phyloP scores from a whole-genome alignment of 1,139 yeast genomes.

The Geotrichum restrictum region DNA sequence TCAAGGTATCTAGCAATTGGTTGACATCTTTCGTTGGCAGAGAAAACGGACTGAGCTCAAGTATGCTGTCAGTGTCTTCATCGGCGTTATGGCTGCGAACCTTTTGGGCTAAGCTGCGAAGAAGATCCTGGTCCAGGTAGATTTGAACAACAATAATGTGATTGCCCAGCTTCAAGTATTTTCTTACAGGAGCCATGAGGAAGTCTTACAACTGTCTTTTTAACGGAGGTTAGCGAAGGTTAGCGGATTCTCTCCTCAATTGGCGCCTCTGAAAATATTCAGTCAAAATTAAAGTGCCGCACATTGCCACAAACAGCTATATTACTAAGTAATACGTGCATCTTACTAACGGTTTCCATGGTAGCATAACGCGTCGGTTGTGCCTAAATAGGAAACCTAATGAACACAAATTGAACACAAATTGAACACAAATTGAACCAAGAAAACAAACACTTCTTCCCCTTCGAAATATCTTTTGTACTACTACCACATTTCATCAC shows the following conservation, averaged over 20 bases:
- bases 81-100: slow-evolving; percentile 13
- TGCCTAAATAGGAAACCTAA: slow-evolving; percentile 14
- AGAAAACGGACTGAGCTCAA: slow-evolving; percentile 14
- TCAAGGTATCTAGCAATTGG: slow-evolving; percentile 6
- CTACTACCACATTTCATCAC: background rate
- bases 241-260: background rate
- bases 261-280: background rate
- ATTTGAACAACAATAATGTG: slow-evolving; percentile 13
- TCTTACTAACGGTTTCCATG: slow-evolving; percentile 1
- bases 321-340: background rate
- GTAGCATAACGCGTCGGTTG: slow-evolving; percentile 9
- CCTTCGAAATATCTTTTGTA: background rate
- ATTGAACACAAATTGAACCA: slow-evolving; percentile 1
- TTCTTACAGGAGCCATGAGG: slow-evolving; percentile 20
- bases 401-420: slow-evolving; percentile 1
- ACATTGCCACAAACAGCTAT: background rate
- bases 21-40: slow-evolving; percentile 16
- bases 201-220: no score
- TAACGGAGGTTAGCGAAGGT: no score
- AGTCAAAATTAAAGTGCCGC: no score
- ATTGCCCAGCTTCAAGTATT: slow-evolving; percentile 15
- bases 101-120: slow-evolving; percentile 15
- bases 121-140: slow-evolving; percentile 12
- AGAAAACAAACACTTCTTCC: slow-evolving; percentile 1
- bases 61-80: slow-evolving; percentile 17